Evolutionary conservation across 495 filamentous ascomycete genomes (phyloP), one percentile per base, ranked within the genome.

Genomic region (Penicillium canariense): DNA sequence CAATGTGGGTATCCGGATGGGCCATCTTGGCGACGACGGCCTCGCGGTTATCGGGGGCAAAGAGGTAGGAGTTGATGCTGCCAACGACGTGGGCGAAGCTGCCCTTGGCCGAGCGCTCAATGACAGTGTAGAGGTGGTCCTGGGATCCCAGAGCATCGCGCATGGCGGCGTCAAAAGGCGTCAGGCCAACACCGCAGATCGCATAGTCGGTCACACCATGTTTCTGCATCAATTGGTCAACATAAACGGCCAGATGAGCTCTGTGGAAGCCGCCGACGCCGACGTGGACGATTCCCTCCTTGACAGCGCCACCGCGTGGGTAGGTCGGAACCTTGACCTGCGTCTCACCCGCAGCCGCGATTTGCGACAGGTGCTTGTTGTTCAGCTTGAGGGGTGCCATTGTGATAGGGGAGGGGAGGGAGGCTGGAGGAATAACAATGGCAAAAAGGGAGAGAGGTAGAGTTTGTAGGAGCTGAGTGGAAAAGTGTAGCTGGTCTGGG

Each of bases 181-280:
- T 69, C 59, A 78, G 56, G 20, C 75, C 75, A 27, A 78, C 75
- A 42, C 75, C 75, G 55, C 70, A 74, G 26, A 78, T 78, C 0
- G 75, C 75, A 27, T 68, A 78, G 58, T 78, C 68, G 23, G 39
- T 68, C 22, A 70, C 60, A 7, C 68, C 70, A 47, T 77, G 69
- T 26, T 77, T 67, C 57, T 76, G 65, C 75, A 77, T 77, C 56
- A 78, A 61, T 30, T 69, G 60, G 64, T 78, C 61, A 40, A 78
- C 62, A 44, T 78, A 78, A 52, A 77, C 70, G 26, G 75, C 75
- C 63, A 78, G 65, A 32, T 78, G 75, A 46, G 75, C 73, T 23
- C 75, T 59, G 68, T 78, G 75, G 73, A 78, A 78, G 60, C 75
- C 75, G 31, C 75, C 75, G 0, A 78, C 74, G 7, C 75, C 75